A percentile compares a stretch with the other conserved stretches of the same genome.
phyloP scores from a whole-genome alignment of 768 basidiomycete species.

The Postia placenta region DNA sequence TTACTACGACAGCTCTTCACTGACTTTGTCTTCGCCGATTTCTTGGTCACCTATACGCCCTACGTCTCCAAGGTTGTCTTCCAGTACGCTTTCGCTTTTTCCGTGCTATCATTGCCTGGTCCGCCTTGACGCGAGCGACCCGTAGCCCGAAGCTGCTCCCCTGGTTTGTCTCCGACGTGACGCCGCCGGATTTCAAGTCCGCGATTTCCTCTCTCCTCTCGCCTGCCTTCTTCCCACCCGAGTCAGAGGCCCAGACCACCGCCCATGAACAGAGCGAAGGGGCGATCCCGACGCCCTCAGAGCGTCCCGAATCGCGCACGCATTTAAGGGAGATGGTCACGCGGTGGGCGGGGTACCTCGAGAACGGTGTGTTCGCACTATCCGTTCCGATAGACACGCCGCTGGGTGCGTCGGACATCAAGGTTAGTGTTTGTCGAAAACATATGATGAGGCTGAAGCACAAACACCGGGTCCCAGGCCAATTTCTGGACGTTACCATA shows the following conservation, averaged over 20 bases:
- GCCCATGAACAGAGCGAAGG: conserved; percentile 1
- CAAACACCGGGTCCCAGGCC: conserved; percentile 9
- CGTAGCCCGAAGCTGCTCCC: conserved; percentile 87
- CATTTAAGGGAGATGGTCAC: conserved; percentile 54
- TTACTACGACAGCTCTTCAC: conserved; percentile 68
- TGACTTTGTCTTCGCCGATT: conserved; percentile 90
- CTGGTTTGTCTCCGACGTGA: conserved; percentile 97
- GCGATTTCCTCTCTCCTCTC: conserved; percentile 55
- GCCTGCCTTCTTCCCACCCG: conserved; percentile 51
- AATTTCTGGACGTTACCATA: conserved; percentile 72
- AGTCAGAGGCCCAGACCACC: not conserved
- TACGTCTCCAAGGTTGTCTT: conserved; percentile 79
- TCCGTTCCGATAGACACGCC: conserved; percentile 58
- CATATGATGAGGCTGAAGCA: not conserved
- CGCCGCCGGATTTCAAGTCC: conserved; percentile 72
- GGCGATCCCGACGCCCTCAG: conserved; percentile 18
- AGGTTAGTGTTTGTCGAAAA: too few species aligned
- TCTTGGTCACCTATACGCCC: conserved; percentile 84
- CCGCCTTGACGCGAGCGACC: not conserved
- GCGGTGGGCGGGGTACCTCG: conserved; percentile 73
- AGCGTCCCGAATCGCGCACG: conserved; percentile 24
- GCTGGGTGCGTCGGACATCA: conserved; percentile 42
- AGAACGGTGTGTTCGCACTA: conserved; percentile 62
- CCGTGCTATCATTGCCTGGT: too few species aligned
- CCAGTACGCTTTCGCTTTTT: conserved; percentile 52